Evolutionary conservation across 345 rosid genomes (phyloP).

Genomic region (Ricinus communis): DNA sequence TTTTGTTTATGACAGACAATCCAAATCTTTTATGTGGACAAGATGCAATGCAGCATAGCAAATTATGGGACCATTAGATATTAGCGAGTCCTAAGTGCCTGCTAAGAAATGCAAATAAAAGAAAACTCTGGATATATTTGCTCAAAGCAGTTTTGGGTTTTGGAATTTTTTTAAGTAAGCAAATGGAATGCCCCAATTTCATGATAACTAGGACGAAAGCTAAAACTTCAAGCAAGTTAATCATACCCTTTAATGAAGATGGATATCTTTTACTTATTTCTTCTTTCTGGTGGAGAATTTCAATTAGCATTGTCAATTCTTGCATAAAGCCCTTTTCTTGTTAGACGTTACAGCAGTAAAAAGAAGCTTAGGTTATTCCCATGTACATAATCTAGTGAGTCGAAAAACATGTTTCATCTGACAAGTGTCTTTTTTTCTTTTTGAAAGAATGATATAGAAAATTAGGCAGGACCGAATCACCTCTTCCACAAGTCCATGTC

Average conservation of each 20-base stretch:
- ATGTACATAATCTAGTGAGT: not conserved
- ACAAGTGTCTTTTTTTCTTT: not conserved
- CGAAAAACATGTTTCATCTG: not conserved
- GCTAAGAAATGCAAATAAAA: not conserved
- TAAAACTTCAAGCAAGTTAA: not conserved
- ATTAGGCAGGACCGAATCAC: constrained; percentile 32
- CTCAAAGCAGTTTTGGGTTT: no score
- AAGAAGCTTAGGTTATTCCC: not conserved
- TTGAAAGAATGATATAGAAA: not conserved
- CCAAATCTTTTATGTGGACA: not conserved
- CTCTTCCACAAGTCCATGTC: constrained; percentile 88
- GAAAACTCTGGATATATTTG: not conserved
- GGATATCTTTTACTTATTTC: not conserved
- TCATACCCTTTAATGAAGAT: not conserved
- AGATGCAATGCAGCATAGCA: not conserved
- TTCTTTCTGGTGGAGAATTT: not conserved
- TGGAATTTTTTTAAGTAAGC: no score
- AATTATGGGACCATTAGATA: not conserved
- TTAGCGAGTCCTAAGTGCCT: not conserved
- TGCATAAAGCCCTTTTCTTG: not conserved
- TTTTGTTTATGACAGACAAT: not conserved
- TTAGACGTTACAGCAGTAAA: not conserved
- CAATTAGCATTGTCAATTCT: not conserved
- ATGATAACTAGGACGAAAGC: not conserved
- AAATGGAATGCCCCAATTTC: not conserved